A percentile compares a stretch with the other conserved stretches of the same genome.
phyloP scores from a whole-genome alignment of 2,329 filamentous ascomycete genomes.

The Beauveria brongniartii region DNA sequence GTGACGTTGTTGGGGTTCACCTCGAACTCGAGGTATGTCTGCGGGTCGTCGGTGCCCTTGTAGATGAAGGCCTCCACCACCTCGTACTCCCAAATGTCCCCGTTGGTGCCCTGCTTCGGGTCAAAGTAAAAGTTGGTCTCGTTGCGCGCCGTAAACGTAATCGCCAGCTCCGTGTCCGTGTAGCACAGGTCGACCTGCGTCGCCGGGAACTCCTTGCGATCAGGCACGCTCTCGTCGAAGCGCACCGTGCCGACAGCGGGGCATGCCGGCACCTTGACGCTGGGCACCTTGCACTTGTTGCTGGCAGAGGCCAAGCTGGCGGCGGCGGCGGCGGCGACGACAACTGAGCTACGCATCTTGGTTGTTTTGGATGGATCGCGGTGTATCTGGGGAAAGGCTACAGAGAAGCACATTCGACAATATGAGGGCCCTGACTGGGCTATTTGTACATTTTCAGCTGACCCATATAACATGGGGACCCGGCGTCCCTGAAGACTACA shows the following conservation, averaged over 20 bases:
- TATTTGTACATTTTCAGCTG: too few species aligned
- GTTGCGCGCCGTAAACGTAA: constrained; percentile 36
- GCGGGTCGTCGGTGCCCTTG: constrained; percentile 35
- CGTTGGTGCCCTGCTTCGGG: constrained; percentile 33
- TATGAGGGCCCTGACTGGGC: too few species aligned
- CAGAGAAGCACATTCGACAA: too few species aligned
- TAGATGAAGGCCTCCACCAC: constrained; percentile 44
- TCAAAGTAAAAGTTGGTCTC: constrained; percentile 41
- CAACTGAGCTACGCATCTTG: constrained; percentile 1
- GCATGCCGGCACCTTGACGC: constrained; percentile 32
- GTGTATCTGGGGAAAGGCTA: too few species aligned
- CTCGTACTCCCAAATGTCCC: constrained; percentile 39
- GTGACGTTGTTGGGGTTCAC: constrained; percentile 43
- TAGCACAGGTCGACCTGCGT: constrained; percentile 42
- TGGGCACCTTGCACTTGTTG: constrained; percentile 15
- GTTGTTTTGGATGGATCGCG: neutral
- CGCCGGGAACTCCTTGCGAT: constrained; percentile 30
- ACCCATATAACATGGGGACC: too few species aligned
- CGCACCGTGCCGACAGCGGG: constrained; percentile 27
- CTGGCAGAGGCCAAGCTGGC: constrained; percentile 5
- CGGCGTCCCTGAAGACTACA: too few species aligned
- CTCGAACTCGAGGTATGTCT: constrained; percentile 43
- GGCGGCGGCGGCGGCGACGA: constrained; percentile 5
- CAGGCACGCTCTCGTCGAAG: constrained; percentile 35
- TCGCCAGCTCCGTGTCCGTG: constrained; percentile 28